phyloP scores from a whole-genome alignment of 2,329 filamentous ascomycete species.

The Thyridium curvatum region DNA sequence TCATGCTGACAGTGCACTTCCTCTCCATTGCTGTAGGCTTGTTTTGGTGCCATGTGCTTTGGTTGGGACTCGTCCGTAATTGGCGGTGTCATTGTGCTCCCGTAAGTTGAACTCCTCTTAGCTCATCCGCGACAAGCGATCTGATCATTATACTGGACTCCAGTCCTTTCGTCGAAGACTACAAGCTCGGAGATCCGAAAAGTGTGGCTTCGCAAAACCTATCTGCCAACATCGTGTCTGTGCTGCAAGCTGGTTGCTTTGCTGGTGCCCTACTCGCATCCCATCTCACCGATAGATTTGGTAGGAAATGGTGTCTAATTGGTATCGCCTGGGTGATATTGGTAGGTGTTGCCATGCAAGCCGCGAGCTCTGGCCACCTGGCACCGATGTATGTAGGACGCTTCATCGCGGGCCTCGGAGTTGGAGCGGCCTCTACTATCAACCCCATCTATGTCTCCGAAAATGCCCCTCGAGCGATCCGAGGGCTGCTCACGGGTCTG shows the following conservation, averaged over 20 bases:
- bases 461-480: conserved; percentile 39
- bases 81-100: conserved; percentile 56
- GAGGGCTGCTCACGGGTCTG: conserved; percentile 46
- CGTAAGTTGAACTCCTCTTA: conserved; percentile 30
- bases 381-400: conserved; percentile 44
- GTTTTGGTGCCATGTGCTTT: conserved; percentile 49
- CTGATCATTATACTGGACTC: background rate
- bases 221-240: conserved; percentile 59
- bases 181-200: conserved; percentile 35
- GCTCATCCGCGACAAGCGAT: conserved; percentile 37
- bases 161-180: conserved; percentile 33
- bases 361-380: conserved; percentile 45
- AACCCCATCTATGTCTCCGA: conserved; percentile 47
- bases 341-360: conserved; percentile 40
- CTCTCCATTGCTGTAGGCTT: conserved; percentile 23
- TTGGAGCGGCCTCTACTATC: conserved; percentile 45
- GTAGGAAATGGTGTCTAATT: conserved; percentile 48
- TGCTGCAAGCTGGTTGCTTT: conserved; percentile 36
- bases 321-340: conserved; percentile 47
- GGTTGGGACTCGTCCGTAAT: conserved; percentile 60
- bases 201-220: conserved; percentile 44
- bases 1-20: conserved; percentile 6
- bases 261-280: conserved; percentile 36
- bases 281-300: conserved; percentile 44
- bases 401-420: conserved; percentile 45